phyloP scores from a whole-genome alignment of 2,329 filamentous ascomycete species.

The Alternaria sp. region DNA sequence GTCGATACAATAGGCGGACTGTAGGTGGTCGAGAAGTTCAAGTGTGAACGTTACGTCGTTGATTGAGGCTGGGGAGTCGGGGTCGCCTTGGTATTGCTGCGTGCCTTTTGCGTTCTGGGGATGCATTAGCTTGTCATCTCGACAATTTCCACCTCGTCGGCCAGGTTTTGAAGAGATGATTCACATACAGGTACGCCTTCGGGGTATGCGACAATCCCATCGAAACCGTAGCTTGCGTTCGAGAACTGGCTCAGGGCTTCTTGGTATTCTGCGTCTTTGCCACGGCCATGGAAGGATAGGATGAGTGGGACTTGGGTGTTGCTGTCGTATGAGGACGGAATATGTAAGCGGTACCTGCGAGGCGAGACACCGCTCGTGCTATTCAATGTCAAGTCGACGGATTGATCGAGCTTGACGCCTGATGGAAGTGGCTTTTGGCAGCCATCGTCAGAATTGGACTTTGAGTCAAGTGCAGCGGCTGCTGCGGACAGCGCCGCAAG shows the following conservation, averaged over 20 bases:
- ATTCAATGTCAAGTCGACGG: conserved; percentile 35
- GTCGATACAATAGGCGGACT: conserved; percentile 58
- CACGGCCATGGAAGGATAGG: conserved; percentile 60
- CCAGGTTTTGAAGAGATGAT: neutral
- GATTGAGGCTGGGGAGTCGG: conserved; percentile 47
- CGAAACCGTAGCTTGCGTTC: conserved; percentile 54
- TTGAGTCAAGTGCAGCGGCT: neutral
- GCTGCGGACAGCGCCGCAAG: neutral
- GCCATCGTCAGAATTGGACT: neutral
- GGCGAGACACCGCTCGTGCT: conserved; percentile 40
- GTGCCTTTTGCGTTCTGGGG: conserved; percentile 23
- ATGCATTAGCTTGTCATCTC: neutral
- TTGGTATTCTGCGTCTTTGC: conserved; percentile 50
- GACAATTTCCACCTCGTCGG: neutral
- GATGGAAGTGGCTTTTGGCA: conserved; percentile 31
- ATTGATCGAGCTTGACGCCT: conserved; percentile 30
- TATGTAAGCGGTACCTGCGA: conserved; percentile 51
- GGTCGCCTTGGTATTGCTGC: conserved; percentile 56
- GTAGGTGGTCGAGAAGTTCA: conserved; percentile 54
- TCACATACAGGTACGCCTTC: conserved; percentile 49
- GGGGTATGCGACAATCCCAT: conserved; percentile 58
- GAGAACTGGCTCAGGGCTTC: conserved; percentile 58
- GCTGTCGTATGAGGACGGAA: conserved; percentile 52
- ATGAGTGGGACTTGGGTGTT: conserved; percentile 54
- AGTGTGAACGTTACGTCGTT: conserved; percentile 58